Evolutionary conservation across 345 rosid genomes (phyloP), one percentile per base, ranked within the genome.

Genomic region (Mercurialis annua): DNA sequence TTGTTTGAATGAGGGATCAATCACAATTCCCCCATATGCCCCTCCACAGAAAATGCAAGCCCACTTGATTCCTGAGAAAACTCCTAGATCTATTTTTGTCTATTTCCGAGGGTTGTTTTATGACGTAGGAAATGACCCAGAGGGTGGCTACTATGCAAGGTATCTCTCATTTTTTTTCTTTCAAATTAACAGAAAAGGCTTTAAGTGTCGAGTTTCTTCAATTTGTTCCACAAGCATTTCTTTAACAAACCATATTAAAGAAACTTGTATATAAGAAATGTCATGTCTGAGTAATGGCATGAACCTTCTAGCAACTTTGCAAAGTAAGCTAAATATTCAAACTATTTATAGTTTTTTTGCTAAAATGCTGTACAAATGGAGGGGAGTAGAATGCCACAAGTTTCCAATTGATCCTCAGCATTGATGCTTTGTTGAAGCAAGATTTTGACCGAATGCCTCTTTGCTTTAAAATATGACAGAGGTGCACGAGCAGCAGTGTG

Each of bases 71-170:
- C 88, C 96, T 20, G 85, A 71, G 18, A 90, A 87, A 43, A 85
- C 79, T 58, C 95, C 96, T 0, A 84, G 97, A 15, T 87, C 98
- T 67, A 93, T 93, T 76, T 93, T 90, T 69, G 96, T 90, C 59
- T 93, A 93, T 85, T 93, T 90, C 65, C 89, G 98, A 0, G 97
- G 98, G 23, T 75, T 93, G 86, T 90, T 93, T 72, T 93, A 89
- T 49, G 96, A 93, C 54, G 92, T 90, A 51, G 90, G 90, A 71
- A 93, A 93, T 48, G 98, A 93, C 31, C 98, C 98, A 4, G 96
- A 93, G 83, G 97, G 98, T 8, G 97, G 98, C 55, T 93, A 90
- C 60, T 93, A 89, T 72, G 98, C 97, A 67, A 90, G 98, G 97
- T 93, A 83, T 53, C 49, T 40, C 59, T 31, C 24, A 11, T 34